Conservation (phyloP, 1,139 yeast genomes). For the Diutina rugosa region DNA sequence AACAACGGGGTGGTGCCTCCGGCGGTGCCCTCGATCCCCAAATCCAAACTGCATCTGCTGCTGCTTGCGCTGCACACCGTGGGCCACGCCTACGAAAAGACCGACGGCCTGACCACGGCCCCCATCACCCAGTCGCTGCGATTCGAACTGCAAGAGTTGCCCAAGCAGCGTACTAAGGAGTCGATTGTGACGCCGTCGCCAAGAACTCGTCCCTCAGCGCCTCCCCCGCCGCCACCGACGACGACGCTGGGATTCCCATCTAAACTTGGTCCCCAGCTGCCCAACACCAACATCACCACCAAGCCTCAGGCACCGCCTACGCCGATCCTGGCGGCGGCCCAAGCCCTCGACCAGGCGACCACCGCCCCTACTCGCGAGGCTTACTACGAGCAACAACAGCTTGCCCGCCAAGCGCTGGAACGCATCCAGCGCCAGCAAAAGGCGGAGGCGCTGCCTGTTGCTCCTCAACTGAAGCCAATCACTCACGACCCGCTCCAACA, state of each 20-base stretch:
- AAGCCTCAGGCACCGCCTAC: not conserved
- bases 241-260: not conserved
- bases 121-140: constrained; percentile 22
- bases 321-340: not conserved
- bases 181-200: constrained; percentile 4
- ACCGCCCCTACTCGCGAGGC: constrained; percentile 7
- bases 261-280: not conserved
- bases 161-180: constrained; percentile 15
- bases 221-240: constrained; percentile 6
- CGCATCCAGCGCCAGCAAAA: not conserved
- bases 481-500: not conserved
- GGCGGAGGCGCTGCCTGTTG: not conserved
- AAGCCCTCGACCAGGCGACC: constrained; percentile 6
- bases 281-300: not conserved
- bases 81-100: constrained; percentile 4
- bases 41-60: not conserved
- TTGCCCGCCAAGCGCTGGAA: not conserved
- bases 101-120: constrained; percentile 24
- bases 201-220: constrained; percentile 18
- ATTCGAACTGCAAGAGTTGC: constrained; percentile 12
- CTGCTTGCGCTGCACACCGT: constrained; percentile 2
- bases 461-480: not conserved
- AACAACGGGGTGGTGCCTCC: not conserved
- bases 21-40: not conserved
- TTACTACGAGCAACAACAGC: constrained; percentile 1